Percentiles rank a stretch among this genome's conserved stretches.
These are phyloP conservation scores for Euphrasia confusa DNA, from an alignment of 257 asterid genomes.

Conservation along the genomic window DNA sequence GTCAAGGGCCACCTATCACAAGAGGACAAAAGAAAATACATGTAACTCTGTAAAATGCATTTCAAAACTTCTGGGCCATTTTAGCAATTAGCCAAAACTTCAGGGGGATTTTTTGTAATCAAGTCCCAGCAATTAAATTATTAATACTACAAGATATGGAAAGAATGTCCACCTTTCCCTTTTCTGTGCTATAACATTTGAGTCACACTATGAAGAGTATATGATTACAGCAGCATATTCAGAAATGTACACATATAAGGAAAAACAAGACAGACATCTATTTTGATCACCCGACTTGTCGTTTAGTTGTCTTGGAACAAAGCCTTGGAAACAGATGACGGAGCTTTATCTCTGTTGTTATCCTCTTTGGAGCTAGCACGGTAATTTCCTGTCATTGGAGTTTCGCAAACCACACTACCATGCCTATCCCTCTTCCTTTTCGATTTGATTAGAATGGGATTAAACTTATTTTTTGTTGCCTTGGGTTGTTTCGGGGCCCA, in stretches of 20 bases:
- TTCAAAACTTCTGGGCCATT: neutral
- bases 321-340: constrained; percentile 63
- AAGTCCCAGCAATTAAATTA: too few relatives aligned
- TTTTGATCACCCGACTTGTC: neutral
- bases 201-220: neutral
- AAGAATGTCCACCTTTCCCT: neutral
- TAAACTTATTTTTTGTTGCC: constrained; percentile 41
- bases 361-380: constrained; percentile 28
- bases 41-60: too few relatives aligned
- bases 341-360: constrained; percentile 27
- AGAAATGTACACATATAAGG: neutral
- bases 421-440: constrained; percentile 38
- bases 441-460: constrained; percentile 40
- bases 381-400: constrained; percentile 61
- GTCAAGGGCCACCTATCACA: too few relatives aligned
- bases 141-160: neutral
- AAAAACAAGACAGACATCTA: neutral
- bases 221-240: neutral
- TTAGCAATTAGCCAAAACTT: neutral
- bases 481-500: constrained; percentile 80
- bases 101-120: neutral
- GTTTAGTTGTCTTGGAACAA: constrained; percentile 62
- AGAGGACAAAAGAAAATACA: too few relatives aligned
- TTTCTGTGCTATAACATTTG: neutral
- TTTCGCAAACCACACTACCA: constrained; percentile 61